Percentiles rank a stretch among this genome's conserved stretches.
These are phyloP conservation scores for Capronia epimyces DNA, from an alignment of 2,329 filamentous ascomycete genomes.

Conservation along the genomic window DNA sequence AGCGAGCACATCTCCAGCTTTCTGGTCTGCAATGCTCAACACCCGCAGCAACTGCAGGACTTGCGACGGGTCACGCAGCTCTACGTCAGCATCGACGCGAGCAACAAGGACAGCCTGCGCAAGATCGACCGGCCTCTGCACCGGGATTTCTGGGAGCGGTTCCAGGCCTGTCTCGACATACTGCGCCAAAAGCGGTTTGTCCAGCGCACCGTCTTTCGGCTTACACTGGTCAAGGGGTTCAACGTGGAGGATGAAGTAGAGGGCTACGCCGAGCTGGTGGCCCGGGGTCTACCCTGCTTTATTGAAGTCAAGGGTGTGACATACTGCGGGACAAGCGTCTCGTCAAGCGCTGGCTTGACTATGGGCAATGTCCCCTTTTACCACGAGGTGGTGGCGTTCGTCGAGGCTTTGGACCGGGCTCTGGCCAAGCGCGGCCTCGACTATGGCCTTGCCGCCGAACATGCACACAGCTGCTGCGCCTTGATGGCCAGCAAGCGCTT, in stretches of 20 bases:
- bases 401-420: constrained; percentile 65
- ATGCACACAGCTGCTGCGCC: constrained; percentile 90
- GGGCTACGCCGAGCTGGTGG: constrained; percentile 84
- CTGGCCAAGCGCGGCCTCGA: constrained; percentile 64
- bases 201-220: constrained; percentile 87
- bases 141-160: constrained; percentile 95
- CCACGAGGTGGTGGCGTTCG: constrained; percentile 79
- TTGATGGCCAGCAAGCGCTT: constrained; percentile 80
- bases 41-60: constrained; percentile 80
- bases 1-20: constrained; percentile 84
- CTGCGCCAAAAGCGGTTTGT: constrained; percentile 73
- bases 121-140: constrained; percentile 89
- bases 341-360: constrained; percentile 76
- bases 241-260: constrained; percentile 90
- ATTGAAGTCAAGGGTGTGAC: constrained; percentile 87
- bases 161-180: constrained; percentile 85
- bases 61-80: constrained; percentile 86
- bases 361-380: constrained; percentile 98
- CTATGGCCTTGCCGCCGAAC: constrained; percentile 91
- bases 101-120: constrained; percentile 78
- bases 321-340: constrained; percentile 86
- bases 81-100: constrained; percentile 93
- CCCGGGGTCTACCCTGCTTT: constrained; percentile 80
- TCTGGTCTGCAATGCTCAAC: constrained; percentile 93
- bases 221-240: constrained; percentile 96